Percentiles rank a stretch among this genome's conserved stretches.
These are phyloP conservation scores for Hymenochaete sp. DNA, from an alignment of 1,284 basidiomycete genomes.

Conservation along the genomic window DNA sequence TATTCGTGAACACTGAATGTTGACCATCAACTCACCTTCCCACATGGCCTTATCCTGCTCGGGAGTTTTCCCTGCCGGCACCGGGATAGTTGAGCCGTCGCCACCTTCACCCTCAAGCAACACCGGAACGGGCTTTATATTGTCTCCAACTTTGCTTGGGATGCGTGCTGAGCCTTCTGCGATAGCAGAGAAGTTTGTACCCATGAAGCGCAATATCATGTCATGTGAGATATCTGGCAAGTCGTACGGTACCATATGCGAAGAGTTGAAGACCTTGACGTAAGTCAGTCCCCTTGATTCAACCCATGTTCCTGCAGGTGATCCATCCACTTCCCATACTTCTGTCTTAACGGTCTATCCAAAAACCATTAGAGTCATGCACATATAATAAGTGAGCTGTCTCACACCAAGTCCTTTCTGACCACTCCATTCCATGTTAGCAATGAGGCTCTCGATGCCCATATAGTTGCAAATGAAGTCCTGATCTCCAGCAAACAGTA, in stretches of 20 bases:
- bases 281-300: slow-evolving; percentile 88
- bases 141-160: slow-evolving; percentile 67
- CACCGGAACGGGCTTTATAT: slow-evolving; percentile 43
- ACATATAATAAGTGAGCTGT: slow-evolving; percentile 18
- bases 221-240: slow-evolving; percentile 85
- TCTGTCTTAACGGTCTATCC: slow-evolving; percentile 61
- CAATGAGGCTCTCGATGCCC: slow-evolving; percentile 82
- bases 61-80: slow-evolving; percentile 43
- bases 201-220: slow-evolving; percentile 97
- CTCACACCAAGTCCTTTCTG: slow-evolving; percentile 71
- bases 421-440: slow-evolving; percentile 80
- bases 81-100: slow-evolving; percentile 31
- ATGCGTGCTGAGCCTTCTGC: slow-evolving; percentile 66
- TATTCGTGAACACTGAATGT: slow-evolving; percentile 3
- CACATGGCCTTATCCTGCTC: slow-evolving; percentile 75
- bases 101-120: slow-evolving; percentile 40
- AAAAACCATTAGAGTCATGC: slow-evolving; percentile 1
- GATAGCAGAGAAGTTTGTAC: slow-evolving; percentile 75
- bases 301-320: slow-evolving; percentile 85
- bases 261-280: slow-evolving; percentile 85
- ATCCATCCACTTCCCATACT: slow-evolving; percentile 75
- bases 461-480: slow-evolving; percentile 96
- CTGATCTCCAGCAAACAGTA: slow-evolving; percentile 93
- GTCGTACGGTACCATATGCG: slow-evolving; percentile 94
- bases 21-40: slow-evolving; percentile 51